These are phyloP conservation scores for Oxyria digyna DNA, from an alignment of 148 eudicot genomes.

Conservation along the genomic window DNA sequence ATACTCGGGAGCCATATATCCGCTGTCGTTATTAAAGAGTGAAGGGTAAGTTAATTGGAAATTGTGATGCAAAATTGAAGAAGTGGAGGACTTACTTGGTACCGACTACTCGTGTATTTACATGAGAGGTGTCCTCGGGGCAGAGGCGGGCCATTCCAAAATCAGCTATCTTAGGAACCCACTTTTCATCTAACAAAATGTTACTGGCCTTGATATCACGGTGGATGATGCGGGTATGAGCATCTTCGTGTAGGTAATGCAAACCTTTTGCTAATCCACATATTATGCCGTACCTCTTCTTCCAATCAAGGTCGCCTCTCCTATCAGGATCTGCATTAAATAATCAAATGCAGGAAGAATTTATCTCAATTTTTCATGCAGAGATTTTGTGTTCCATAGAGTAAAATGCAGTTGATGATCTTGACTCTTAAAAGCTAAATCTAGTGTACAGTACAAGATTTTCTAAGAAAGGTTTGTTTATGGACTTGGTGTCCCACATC, in stretches of 20 bases:
- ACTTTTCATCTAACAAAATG: neutral
- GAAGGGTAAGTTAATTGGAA: neutral
- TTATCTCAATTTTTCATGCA: neutral
- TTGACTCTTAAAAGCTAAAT: neutral
- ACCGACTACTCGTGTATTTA: slow-evolving; percentile 8
- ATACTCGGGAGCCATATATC: slow-evolving; percentile 10
- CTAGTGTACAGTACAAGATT: too few species aligned
- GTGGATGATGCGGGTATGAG: slow-evolving; percentile 4
- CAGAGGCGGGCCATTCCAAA: slow-evolving; percentile 10
- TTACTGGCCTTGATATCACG: slow-evolving; percentile 6
- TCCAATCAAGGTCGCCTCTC: slow-evolving; percentile 4
- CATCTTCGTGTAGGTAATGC: slow-evolving; percentile 9
- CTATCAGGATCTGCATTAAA: slow-evolving; percentile 2
- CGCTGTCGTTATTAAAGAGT: neutral
- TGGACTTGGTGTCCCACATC: neutral
- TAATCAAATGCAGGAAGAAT: neutral
- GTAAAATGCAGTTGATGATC: neutral
- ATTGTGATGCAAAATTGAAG: neutral
- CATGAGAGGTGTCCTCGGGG: slow-evolving; percentile 5
- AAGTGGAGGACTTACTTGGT: neutral
- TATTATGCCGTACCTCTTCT: slow-evolving; percentile 7
- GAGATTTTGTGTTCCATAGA: too few species aligned
- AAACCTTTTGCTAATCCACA: neutral
- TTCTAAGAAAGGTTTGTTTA: neutral
- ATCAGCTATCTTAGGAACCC: slow-evolving; percentile 10